phyloP scores from a whole-genome alignment of 805 yeast species.

The Saccharomycopsis synnaedendra region DNA sequence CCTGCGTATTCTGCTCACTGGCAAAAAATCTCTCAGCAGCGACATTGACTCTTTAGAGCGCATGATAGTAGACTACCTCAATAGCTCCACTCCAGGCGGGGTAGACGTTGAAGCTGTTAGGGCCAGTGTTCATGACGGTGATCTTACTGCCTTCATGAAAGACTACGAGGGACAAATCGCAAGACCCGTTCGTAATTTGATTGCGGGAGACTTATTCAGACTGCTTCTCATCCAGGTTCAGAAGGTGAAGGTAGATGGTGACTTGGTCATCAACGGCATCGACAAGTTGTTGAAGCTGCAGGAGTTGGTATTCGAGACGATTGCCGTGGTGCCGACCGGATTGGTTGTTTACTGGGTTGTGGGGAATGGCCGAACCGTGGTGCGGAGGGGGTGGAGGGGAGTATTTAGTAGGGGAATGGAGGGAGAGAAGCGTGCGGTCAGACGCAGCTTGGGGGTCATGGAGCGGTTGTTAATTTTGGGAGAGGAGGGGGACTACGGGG shows the following conservation, averaged over 20 bases:
- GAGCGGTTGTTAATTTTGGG: slow-evolving; percentile 37
- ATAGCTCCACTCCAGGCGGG: slow-evolving; percentile 7
- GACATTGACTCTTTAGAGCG: slow-evolving; percentile 75
- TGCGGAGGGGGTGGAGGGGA: slow-evolving; percentile 27
- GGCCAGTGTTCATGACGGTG: slow-evolving; percentile 48
- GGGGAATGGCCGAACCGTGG: slow-evolving; percentile 21
- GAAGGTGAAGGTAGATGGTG: slow-evolving; percentile 92
- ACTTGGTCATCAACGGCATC: slow-evolving; percentile 79
- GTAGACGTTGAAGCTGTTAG: slow-evolving; percentile 12
- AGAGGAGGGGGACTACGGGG: slow-evolving; percentile 6
- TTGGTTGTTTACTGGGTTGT: slow-evolving; percentile 41
- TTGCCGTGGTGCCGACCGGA: slow-evolving; percentile 77
- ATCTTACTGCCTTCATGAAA: slow-evolving; percentile 67
- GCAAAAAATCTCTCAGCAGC: slow-evolving; percentile 65
- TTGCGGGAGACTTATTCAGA: slow-evolving; percentile 64
- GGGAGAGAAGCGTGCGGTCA: slow-evolving; percentile 26
- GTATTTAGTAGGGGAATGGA: slow-evolving; percentile 21
- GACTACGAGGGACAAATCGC: slow-evolving; percentile 70
- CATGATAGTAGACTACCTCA: slow-evolving; percentile 66
- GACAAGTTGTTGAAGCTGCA: slow-evolving; percentile 84
- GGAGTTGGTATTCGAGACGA: slow-evolving; percentile 85
- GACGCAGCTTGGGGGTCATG: slow-evolving; percentile 41
- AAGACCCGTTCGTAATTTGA: slow-evolving; percentile 49
- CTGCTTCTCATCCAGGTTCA: slow-evolving; percentile 85
- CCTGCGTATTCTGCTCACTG: slow-evolving; percentile 62